These are phyloP conservation scores for Aspergillus cejpii DNA, from an alignment of 2,329 filamentous ascomycete species.

Conservation along the genomic window DNA sequence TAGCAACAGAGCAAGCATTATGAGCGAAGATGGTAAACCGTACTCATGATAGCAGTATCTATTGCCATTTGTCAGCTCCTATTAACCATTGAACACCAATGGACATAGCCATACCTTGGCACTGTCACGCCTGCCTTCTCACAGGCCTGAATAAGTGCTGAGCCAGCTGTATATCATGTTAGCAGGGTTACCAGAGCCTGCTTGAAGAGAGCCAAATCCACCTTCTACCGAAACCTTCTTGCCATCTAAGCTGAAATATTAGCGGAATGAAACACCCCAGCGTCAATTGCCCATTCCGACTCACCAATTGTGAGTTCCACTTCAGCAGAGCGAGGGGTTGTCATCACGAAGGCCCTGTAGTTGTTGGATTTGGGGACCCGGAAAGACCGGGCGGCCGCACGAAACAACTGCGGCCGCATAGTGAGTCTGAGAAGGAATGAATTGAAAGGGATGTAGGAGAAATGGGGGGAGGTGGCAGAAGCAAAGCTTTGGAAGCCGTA, in stretches of 20 bases:
- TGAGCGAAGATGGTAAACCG: conserved; percentile 35
- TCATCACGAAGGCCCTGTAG: conserved; percentile 75
- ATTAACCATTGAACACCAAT: neutral
- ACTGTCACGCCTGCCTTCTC: conserved; percentile 91
- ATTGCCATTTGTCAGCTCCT: conserved; percentile 28
- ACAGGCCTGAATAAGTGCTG: conserved; percentile 96
- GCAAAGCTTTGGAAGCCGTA: conserved; percentile 20
- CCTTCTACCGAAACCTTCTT: conserved; percentile 98
- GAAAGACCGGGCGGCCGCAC: conserved; percentile 54
- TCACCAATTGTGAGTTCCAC: conserved; percentile 93
- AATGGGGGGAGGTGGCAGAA: conserved; percentile 16
- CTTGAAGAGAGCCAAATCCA: conserved; percentile 39
- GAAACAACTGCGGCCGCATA: conserved; percentile 59
- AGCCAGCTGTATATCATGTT: conserved; percentile 61
- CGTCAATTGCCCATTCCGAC: conserved; percentile 25
- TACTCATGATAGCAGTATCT: conserved; percentile 99
- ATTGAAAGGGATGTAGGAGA: conserved; percentile 13
- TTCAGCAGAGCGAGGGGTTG: conserved; percentile 71
- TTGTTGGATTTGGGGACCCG: conserved; percentile 49
- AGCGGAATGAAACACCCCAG: conserved; percentile 50
- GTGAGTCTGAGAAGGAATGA: conserved; percentile 32
- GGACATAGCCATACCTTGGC: conserved; percentile 58
- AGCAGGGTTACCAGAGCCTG: conserved; percentile 16
- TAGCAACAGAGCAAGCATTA: conserved; percentile 19
- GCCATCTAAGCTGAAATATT: conserved; percentile 59